Evolutionary conservation across 768 basidiomycete genomes (phyloP).

Genomic region (Suillus alpinus): DNA sequence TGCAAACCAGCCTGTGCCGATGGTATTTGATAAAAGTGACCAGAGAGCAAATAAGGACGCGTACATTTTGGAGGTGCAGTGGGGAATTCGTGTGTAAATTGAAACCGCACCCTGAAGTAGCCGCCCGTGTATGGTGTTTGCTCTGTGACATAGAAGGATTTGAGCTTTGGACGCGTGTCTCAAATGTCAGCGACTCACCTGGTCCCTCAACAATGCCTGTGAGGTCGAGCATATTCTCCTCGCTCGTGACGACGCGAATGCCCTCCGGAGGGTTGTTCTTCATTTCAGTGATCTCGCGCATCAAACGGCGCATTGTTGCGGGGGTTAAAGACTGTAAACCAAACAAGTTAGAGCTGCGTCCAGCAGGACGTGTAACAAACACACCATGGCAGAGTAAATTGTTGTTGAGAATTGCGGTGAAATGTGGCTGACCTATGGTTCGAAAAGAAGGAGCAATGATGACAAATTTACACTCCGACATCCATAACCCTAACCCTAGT

Average conservation of each 20-base stretch:
- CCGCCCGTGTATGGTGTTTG: slow-evolving; percentile 71
- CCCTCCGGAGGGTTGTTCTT: slow-evolving; percentile 85
- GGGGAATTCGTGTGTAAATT: slow-evolving; percentile 92
- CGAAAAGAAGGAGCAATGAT: slow-evolving; percentile 22
- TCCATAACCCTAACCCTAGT: slow-evolving; percentile 17
- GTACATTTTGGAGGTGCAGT: slow-evolving; percentile 91
- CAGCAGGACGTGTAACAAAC: background rate
- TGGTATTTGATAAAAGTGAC: background rate
- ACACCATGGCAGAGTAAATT: slow-evolving; percentile 21
- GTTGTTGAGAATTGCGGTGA: background rate
- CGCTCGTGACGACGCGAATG: slow-evolving; percentile 82
- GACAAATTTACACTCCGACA: slow-evolving; percentile 21
- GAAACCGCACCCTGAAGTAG: slow-evolving; percentile 77
- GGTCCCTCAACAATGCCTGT: slow-evolving; percentile 89
- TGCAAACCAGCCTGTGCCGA: slow-evolving; percentile 69
- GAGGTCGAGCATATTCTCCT: slow-evolving; percentile 87
- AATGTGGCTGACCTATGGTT: slow-evolving; percentile 5
- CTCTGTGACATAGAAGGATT: slow-evolving; percentile 32
- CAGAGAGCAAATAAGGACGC: slow-evolving; percentile 20
- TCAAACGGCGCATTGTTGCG: slow-evolving; percentile 75
- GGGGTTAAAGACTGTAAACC: slow-evolving; percentile 41
- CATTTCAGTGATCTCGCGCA: slow-evolving; percentile 82
- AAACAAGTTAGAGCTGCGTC: background rate
- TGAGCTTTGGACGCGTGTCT: slow-evolving; percentile 6
- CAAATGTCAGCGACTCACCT: slow-evolving; percentile 46